These are phyloP conservation scores for Plasmopara viticola DNA, from an alignment of 352 stramenopile genomes.

Conservation along the genomic window DNA sequence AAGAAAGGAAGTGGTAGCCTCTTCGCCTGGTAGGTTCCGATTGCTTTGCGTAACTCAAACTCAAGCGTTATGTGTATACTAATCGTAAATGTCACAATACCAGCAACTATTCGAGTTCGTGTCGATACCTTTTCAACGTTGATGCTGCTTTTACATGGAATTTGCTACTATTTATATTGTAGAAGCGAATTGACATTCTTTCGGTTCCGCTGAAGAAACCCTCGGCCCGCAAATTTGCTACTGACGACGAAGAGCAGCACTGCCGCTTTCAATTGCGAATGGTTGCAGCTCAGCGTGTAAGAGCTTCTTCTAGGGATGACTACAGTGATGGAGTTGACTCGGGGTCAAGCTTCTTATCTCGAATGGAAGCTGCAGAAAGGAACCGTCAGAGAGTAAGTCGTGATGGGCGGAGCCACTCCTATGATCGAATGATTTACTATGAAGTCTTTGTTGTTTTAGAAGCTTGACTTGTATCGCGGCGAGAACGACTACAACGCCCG, in stretches of 20 bases:
- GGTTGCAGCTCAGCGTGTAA: constrained; percentile 8
- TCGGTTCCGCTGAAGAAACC: constrained; percentile 42
- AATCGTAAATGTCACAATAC: neutral
- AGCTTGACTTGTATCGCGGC: constrained; percentile 59
- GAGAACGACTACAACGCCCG: constrained; percentile 72
- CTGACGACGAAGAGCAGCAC: constrained; percentile 65
- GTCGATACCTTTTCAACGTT: neutral
- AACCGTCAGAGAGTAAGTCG: constrained; percentile 63
- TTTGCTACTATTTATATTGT: constrained; percentile 1
- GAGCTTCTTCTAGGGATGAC: constrained; percentile 16
- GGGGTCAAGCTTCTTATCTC: constrained; percentile 46
- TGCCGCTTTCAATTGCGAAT: constrained; percentile 57
- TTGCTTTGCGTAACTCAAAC: neutral
- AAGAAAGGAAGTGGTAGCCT: constrained; percentile 37
- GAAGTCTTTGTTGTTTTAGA: constrained; percentile 24
- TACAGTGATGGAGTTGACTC: constrained; percentile 27
- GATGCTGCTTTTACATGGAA: neutral
- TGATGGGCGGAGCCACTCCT: neutral
- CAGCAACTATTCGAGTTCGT: constrained; percentile 27
- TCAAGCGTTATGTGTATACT: neutral
- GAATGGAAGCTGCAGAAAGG: constrained; percentile 73
- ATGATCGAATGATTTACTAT: constrained; percentile 3
- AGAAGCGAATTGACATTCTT: constrained; percentile 65
- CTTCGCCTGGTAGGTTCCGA: constrained; percentile 34
- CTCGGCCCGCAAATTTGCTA: constrained; percentile 46